A percentile compares a stretch with the other conserved stretches of the same genome.
Conservation (phyloP, 2,329 filamentous ascomycete genomes). For the Ceratocystis huliohia region DNA sequence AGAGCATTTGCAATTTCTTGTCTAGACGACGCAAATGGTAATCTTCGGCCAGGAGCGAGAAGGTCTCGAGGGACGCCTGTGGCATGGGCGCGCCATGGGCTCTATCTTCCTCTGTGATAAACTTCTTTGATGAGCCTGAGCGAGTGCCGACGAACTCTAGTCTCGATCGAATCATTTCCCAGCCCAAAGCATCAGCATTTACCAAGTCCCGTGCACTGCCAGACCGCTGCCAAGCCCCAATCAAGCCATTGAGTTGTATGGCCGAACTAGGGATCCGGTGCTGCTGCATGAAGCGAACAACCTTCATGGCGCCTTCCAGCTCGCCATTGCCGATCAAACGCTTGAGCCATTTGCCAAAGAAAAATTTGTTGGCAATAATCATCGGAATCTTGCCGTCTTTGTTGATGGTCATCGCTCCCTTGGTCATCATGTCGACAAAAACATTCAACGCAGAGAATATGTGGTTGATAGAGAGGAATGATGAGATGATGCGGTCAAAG, state of each 20-base stretch:
- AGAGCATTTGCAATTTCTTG: conserved; percentile 45
- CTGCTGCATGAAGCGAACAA: conserved; percentile 62
- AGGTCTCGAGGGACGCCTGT: conserved; percentile 62
- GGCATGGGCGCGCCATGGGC: conserved; percentile 30
- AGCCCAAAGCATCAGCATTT: conserved; percentile 56
- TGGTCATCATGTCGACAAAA: conserved; percentile 82
- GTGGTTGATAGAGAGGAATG: conserved; percentile 54
- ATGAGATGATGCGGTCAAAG: conserved; percentile 61
- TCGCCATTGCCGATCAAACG: conserved; percentile 62
- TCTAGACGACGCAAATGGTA: conserved; percentile 53
- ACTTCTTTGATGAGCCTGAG: conserved; percentile 22
- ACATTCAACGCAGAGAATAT: conserved; percentile 57
- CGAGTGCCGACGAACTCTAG: conserved; percentile 48
- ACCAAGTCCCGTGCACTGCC: conserved; percentile 41
- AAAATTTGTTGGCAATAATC: conserved; percentile 56
- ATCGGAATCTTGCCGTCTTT: conserved; percentile 34
- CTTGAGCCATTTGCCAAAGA: conserved; percentile 82
- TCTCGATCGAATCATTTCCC: conserved; percentile 62
- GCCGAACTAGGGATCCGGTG: conserved; percentile 55
- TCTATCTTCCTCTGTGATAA: not conserved
- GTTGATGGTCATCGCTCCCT: conserved; percentile 38
- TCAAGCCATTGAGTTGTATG: conserved; percentile 68
- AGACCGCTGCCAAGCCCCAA: conserved; percentile 63
- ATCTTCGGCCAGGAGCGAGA: conserved; percentile 59
- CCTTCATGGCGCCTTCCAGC: conserved; percentile 55